Conservation (phyloP, 2,329 filamentous ascomycete species). For the Venturia oleaginea region DNA sequence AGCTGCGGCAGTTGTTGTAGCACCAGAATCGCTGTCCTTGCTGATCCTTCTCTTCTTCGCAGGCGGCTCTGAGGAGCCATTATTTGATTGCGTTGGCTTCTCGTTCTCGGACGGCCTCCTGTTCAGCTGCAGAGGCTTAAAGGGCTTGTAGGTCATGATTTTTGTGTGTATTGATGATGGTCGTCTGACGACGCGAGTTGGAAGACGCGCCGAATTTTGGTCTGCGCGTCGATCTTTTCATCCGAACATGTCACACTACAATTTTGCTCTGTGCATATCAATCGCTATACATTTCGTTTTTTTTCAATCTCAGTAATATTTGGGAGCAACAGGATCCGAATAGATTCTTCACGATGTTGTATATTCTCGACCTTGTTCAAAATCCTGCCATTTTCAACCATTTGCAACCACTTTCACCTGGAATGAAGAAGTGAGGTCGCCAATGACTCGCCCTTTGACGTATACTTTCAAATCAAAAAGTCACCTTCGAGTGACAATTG, state of each 20-base stretch:
- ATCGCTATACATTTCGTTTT: neutral
- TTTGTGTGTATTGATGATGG: neutral
- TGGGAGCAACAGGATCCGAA: neutral
- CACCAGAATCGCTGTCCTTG: constrained; percentile 7
- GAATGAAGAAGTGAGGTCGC: too few relatives aligned
- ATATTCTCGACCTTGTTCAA: neutral
- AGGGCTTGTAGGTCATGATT: constrained; percentile 12
- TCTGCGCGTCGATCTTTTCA: neutral
- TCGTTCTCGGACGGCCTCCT: neutral
- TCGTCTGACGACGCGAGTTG: neutral
- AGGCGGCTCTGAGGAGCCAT: constrained; percentile 5
- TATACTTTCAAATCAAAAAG: too few relatives aligned
- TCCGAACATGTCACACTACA: neutral
- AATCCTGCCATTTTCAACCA: neutral
- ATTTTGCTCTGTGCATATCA: neutral
- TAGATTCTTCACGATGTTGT: too few relatives aligned
- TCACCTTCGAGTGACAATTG: too few relatives aligned
- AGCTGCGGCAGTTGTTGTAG: constrained; percentile 7
- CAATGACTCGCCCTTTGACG: too few relatives aligned
- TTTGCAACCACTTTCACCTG: too few relatives aligned
- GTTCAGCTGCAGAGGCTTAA: constrained; percentile 14
- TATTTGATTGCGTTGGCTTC: neutral
- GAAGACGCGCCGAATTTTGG: neutral
- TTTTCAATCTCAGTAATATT: neutral
- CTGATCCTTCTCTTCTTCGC: constrained; percentile 9